These are phyloP conservation scores for Coniophora puteana DNA, from an alignment of 1,284 basidiomycete species.

Conservation along the genomic window DNA sequence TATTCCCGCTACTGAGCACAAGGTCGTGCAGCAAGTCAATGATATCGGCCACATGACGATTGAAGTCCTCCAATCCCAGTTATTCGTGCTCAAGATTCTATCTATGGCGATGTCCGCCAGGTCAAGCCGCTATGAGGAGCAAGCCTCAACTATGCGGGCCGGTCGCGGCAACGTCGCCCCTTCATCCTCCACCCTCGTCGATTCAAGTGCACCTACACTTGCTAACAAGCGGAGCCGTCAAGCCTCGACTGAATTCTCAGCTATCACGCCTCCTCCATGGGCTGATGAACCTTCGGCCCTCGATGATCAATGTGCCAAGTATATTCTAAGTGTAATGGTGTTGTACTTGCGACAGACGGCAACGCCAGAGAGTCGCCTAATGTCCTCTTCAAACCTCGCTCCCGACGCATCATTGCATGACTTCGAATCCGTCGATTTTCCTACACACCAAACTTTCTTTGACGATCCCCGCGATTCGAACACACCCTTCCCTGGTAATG, in stretches of 20 bases:
- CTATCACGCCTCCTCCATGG: conserved; percentile 39
- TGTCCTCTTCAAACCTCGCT: conserved; percentile 59
- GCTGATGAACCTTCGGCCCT: conserved; percentile 75
- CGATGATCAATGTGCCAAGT: conserved; percentile 85
- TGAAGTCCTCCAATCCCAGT: conserved; percentile 84
- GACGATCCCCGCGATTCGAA: conserved; percentile 17
- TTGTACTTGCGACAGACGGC: conserved; percentile 77
- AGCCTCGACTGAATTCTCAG: conserved; percentile 36
- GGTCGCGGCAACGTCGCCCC: conserved; percentile 26
- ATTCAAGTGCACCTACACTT: conserved; percentile 12
- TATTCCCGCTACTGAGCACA: conserved; percentile 8
- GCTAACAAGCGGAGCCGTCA: conserved; percentile 30
- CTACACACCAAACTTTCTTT: conserved; percentile 24
- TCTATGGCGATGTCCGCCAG: conserved; percentile 76
- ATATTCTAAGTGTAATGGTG: conserved; percentile 80
- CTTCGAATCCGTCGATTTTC: conserved; percentile 55
- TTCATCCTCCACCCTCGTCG: conserved; percentile 12
- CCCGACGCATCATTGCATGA: conserved; percentile 70
- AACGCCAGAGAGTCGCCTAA: conserved; percentile 52
- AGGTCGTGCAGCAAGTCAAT: conserved; percentile 45
- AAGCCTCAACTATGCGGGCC: conserved; percentile 36
- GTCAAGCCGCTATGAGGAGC: conserved; percentile 49
- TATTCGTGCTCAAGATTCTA: conserved; percentile 86
- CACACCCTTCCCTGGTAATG: conserved; percentile 26
- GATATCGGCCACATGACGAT: conserved; percentile 50